Conservation (phyloP, 176 grass and related monocot species). For the Chloris gayana region DNA sequence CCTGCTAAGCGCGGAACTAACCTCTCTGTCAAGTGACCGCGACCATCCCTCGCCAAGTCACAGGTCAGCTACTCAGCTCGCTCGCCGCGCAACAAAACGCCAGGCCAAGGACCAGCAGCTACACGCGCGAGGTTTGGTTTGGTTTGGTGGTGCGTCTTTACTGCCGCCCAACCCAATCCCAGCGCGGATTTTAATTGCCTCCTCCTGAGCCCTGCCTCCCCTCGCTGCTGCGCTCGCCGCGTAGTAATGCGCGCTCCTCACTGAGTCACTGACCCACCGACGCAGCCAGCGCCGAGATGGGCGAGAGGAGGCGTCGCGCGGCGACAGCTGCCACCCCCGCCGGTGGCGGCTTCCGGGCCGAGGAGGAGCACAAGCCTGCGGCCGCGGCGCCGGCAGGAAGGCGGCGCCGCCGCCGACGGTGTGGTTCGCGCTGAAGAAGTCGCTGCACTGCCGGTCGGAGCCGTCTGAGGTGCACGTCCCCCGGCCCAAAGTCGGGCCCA, state of each 20-base stretch:
- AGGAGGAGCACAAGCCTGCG: slow-evolving; percentile 30
- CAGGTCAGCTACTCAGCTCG: background rate
- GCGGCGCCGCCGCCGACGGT: slow-evolving; percentile 56
- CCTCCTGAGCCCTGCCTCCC: background rate
- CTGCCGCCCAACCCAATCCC: slow-evolving; percentile 28
- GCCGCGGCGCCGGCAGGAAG: background rate
- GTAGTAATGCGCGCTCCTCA: slow-evolving; percentile 12
- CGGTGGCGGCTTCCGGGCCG: background rate
- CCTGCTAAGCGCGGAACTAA: background rate
- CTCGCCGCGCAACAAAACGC: slow-evolving; percentile 16
- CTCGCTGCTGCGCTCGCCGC: slow-evolving; percentile 16
- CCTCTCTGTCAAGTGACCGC: background rate
- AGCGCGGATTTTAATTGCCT: slow-evolving; percentile 32
- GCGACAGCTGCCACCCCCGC: background rate
- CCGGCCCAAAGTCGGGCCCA: slow-evolving; percentile 41
- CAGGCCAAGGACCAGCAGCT: background rate
- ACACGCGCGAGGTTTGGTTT: slow-evolving; percentile 5
- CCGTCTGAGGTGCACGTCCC: slow-evolving; percentile 92
- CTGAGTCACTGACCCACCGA: slow-evolving; percentile 1
- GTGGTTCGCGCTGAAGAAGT: slow-evolving; percentile 90
- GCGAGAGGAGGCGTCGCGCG: slow-evolving; percentile 47
- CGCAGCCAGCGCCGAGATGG: slow-evolving; percentile 25
- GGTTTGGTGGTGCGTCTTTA: slow-evolving; percentile 60
- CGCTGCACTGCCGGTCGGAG: slow-evolving; percentile 87
- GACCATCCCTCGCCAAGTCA: background rate